A percentile compares a stretch with the other conserved stretches of the same genome.
These are phyloP conservation scores for Cryptococcus maquisensis DNA, from an alignment of 1,284 basidiomycete genomes.

Conservation along the genomic window DNA sequence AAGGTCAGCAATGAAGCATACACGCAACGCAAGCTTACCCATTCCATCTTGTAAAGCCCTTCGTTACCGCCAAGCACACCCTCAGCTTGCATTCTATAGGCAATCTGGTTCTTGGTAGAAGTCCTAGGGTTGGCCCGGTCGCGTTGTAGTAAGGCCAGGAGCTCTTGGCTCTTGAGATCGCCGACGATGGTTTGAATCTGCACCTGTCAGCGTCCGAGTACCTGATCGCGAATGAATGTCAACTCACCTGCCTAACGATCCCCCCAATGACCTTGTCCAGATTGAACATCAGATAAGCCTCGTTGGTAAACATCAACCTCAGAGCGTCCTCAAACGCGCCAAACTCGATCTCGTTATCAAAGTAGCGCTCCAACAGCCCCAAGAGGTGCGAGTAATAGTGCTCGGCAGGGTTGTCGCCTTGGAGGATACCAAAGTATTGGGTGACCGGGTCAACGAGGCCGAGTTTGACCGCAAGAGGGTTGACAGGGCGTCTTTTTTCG, in stretches of 20 bases:
- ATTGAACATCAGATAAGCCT: slow-evolving; percentile 89
- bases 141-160: slow-evolving; percentile 71
- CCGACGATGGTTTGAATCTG: slow-evolving; percentile 72
- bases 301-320: slow-evolving; percentile 93
- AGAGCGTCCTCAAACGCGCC: slow-evolving; percentile 88
- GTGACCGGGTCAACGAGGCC: slow-evolving; percentile 58
- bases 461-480: slow-evolving; percentile 57
- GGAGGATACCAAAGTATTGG: slow-evolving; percentile 47
- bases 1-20: slow-evolving; percentile 7
- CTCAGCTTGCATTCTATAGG: slow-evolving; percentile 76
- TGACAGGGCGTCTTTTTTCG: slow-evolving; percentile 51
- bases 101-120: slow-evolving; percentile 78
- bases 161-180: slow-evolving; percentile 78
- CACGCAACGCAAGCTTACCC: slow-evolving; percentile 57
- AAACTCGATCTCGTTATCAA: slow-evolving; percentile 88
- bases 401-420: slow-evolving; percentile 53
- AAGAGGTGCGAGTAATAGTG: slow-evolving; percentile 85
- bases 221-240: slow-evolving; percentile 3
- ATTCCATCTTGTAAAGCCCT: slow-evolving; percentile 86
- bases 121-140: slow-evolving; percentile 60
- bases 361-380: slow-evolving; percentile 87
- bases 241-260: slow-evolving; percentile 76
- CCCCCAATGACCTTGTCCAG: slow-evolving; percentile 85
- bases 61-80: slow-evolving; percentile 80
- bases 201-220: not conserved